These are phyloP conservation scores for Chamaenerion angustifolium DNA, from an alignment of 345 rosid genomes.

Conservation along the genomic window DNA sequence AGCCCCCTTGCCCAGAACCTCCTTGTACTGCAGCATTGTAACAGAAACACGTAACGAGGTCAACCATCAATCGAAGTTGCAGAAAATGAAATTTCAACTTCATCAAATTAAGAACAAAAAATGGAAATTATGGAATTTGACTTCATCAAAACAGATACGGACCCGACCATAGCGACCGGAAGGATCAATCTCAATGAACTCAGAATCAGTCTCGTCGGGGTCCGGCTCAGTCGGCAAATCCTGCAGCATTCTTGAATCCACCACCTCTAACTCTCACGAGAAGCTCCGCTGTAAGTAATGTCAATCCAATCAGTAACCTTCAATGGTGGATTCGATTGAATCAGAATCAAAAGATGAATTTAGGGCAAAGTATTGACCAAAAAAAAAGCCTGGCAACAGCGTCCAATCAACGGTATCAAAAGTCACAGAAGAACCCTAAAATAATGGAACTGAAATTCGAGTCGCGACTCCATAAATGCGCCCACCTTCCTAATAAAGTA, in stretches of 20 bases:
- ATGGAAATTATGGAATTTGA: background rate
- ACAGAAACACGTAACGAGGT: background rate
- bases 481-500: too few species aligned
- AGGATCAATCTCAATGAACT: slow-evolving; percentile 75
- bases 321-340: too few species aligned
- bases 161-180: slow-evolving; percentile 88
- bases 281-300: too few species aligned
- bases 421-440: too few species aligned
- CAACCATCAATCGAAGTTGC: background rate
- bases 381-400: too few species aligned
- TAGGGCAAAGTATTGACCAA: too few species aligned
- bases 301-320: too few species aligned
- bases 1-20: slow-evolving; percentile 90
- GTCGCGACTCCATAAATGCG: too few species aligned
- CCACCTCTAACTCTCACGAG: too few species aligned
- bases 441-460: too few species aligned
- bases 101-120: background rate
- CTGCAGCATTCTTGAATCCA: slow-evolving; percentile 37
- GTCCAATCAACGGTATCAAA: too few species aligned
- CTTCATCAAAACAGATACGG: slow-evolving; percentile 13
- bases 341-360: too few species aligned
- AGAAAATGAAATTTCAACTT: background rate
- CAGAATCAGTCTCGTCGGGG: slow-evolving; percentile 46
- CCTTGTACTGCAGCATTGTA: slow-evolving; percentile 52
- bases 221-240: slow-evolving; percentile 42